phyloP scores from a whole-genome alignment of 1,284 basidiomycete genomes.

The Tremellales sp. region DNA sequence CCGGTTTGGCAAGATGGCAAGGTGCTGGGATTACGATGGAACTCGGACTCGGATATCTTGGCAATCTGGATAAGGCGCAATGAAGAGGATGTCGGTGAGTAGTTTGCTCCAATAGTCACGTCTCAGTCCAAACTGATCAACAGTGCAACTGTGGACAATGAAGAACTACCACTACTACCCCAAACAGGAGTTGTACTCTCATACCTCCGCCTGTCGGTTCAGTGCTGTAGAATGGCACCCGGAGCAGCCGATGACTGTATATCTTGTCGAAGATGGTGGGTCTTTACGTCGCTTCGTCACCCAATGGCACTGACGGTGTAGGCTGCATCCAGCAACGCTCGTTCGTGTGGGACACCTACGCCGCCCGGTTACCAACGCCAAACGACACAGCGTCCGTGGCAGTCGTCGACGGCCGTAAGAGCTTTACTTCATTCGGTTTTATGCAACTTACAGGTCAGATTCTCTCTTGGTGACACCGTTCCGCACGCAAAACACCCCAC shows the following conservation, averaged over 20 bases:
- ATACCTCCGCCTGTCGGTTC: conserved; percentile 49
- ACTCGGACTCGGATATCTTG: conserved; percentile 78
- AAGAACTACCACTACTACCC: conserved; percentile 98
- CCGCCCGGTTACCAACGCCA: conserved; percentile 61
- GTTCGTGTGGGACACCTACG: conserved; percentile 73
- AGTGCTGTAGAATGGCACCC: conserved; percentile 67
- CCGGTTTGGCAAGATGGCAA: conserved; percentile 46
- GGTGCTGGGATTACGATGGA: conserved; percentile 79
- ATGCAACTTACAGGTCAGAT: conserved; percentile 49
- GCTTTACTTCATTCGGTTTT: neutral
- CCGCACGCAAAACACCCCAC: conserved; percentile 82
- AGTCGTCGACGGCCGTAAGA: conserved; percentile 84
- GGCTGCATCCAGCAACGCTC: conserved; percentile 58
- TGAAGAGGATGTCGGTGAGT: conserved; percentile 65
- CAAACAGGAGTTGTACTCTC: conserved; percentile 73
- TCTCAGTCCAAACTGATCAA: conserved; percentile 9
- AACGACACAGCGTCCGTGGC: conserved; percentile 79
- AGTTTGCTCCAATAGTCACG: neutral
- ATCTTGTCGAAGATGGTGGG: conserved; percentile 65
- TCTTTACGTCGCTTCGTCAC: too few species aligned
- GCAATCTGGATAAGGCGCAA: conserved; percentile 72
- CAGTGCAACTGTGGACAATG: conserved; percentile 91
- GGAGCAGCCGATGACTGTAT: conserved; percentile 66
- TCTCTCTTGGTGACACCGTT: conserved; percentile 85
- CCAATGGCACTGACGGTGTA: conserved; percentile 2